Base-by-base conservation (phyloP, 176 grass and related monocot genomes). In the Avena sativa region DNA sequence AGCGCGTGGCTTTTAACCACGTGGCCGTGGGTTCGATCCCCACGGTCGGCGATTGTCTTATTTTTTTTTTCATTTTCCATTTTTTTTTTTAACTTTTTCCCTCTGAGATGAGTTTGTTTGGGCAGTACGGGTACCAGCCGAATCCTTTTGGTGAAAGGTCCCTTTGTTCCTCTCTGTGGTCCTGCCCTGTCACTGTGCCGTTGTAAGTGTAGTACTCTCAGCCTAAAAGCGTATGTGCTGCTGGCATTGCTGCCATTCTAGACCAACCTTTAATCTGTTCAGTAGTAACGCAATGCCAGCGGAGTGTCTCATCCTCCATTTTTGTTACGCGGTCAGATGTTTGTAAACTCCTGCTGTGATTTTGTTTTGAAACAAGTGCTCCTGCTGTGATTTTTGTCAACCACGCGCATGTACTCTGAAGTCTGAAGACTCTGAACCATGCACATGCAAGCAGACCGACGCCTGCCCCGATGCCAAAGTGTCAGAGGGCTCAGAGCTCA, bases 1-100 rank as follows among this genome's bases (percentile, higher is more conserved):
- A 88, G 89, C 86, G 70, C 86, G 89, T 85, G 82, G 82, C 89
- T 88, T 91, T 91, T 91, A 88, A 91, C 82, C 86, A 85, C 89
- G 89, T 91, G 86, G 89, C 80, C 86, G 82, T 91, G 86, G 82
- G 86, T 91, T 91, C 86, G 86, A 91, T 88, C 89, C 86, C 82
- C 89, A 88, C 82, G 86, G 86, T 81, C 77, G 86, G 81, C 86
- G 89, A 52, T 1, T 74, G 25, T 0, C 2, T 30, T 30, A n/a
- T 0, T 1, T 15, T 16, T 0, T 5, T 14, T 1, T 34, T 34
- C 2, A 0, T 12, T 19, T 43, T 9, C 2, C 2, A 4, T 9
- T 19, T 2, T 36, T 17, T 12, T 3, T 12, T 6, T 65, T 65
- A 6, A 34, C 32, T 34, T 40, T 40, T 43, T 43, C 6, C 40